phyloP scores from a whole-genome alignment of 148 eudicot species.

The Rhododendron williamsianum region DNA sequence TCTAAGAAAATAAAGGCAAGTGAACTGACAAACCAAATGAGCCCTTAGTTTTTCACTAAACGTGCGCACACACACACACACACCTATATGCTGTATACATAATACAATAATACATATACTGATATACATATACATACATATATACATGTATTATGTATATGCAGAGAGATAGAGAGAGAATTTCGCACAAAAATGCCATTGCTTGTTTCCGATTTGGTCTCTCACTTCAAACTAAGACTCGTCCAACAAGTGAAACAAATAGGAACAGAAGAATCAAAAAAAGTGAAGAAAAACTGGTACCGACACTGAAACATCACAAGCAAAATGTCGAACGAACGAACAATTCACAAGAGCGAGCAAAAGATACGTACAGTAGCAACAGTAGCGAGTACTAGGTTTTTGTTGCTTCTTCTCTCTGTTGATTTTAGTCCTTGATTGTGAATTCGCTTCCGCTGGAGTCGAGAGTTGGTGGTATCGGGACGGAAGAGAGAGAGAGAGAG shows the following conservation, averaged over 20 bases:
- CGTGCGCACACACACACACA: background rate
- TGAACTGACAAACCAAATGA: too few relatives aligned
- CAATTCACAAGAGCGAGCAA: background rate
- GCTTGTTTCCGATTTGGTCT: background rate
- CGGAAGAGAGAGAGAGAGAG: conserved; percentile 10
- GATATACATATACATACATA: background rate
- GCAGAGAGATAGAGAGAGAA: background rate
- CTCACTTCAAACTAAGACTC: background rate
- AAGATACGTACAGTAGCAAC: background rate
- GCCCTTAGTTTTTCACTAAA: background rate
- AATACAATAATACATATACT: background rate
- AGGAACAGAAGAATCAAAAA: background rate
- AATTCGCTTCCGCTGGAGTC: background rate
- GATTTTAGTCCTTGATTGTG: background rate
- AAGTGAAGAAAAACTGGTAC: background rate
- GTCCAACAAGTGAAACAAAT: background rate
- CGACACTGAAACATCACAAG: background rate
- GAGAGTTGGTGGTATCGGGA: background rate
- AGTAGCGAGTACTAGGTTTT: background rate
- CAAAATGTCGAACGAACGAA: background rate
- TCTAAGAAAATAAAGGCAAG: too few relatives aligned
- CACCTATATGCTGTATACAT: background rate
- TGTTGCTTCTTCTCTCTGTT: background rate
- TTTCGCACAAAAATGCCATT: background rate
- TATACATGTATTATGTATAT: background rate